These are phyloP conservation scores for Chlorella ohadii DNA, from an alignment of 139 green algal genomes.

Conservation along the genomic window DNA sequence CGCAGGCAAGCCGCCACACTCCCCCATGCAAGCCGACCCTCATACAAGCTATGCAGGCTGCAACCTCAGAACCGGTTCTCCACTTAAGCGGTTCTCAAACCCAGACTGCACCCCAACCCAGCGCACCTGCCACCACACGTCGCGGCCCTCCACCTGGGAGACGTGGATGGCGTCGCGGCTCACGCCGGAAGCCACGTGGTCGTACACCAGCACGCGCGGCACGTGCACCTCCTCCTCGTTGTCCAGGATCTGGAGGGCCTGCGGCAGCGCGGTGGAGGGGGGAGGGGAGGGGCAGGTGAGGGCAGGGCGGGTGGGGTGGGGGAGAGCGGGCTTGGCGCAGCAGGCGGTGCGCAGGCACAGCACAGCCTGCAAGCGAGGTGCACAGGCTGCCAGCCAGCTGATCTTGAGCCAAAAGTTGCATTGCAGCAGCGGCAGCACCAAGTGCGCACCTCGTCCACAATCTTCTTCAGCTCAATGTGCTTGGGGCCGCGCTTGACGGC, in stretches of 20 bases:
- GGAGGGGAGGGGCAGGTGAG: neutral
- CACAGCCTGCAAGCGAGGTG: no score
- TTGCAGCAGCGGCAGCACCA: no score
- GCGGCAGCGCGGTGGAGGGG: slow-evolving; percentile 19
- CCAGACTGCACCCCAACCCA: no score
- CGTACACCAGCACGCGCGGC: slow-evolving; percentile 74
- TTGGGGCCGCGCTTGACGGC: slow-evolving; percentile 88
- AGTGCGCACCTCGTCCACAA: slow-evolving; percentile 75
- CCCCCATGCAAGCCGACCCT: no score
- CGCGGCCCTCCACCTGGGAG: slow-evolving; percentile 49
- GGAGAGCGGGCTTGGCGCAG: neutral
- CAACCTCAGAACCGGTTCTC: no score
- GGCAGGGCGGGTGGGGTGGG: neutral
- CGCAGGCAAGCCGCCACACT: no score
- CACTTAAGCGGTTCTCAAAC: no score
- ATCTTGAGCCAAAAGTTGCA: neutral
- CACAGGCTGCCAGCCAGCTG: neutral
- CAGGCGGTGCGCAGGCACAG: neutral
- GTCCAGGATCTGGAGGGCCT: slow-evolving; percentile 45
- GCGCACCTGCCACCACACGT: slow-evolving; percentile 81
- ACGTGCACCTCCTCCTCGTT: slow-evolving; percentile 46
- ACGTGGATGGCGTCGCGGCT: neutral
- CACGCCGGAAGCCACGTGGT: slow-evolving; percentile 62
- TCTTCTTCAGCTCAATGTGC: slow-evolving; percentile 85
- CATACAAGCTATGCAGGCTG: no score